Percentiles rank a stretch among this genome's conserved stretches.
phyloP scores from a whole-genome alignment of 371 early-diverging fungal genomes.

The Mortierella sp. region DNA sequence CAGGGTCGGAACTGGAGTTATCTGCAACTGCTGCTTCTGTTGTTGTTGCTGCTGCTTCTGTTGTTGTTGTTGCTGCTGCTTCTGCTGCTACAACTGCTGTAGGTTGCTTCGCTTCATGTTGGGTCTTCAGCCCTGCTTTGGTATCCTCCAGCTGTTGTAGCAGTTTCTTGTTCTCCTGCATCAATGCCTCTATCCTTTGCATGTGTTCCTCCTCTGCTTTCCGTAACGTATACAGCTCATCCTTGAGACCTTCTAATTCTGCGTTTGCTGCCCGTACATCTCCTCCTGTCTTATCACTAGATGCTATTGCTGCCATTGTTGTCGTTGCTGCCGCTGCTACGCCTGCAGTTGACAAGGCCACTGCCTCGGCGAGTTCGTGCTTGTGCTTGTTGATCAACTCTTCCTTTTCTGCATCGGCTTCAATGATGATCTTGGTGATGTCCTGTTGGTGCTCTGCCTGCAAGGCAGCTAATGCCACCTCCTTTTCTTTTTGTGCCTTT shows the following conservation, averaged over 20 bases:
- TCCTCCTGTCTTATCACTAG: no score
- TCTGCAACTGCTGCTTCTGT: not conserved
- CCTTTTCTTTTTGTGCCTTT: constrained; percentile 6
- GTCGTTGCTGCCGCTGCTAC: no score
- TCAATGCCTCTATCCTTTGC: constrained; percentile 2
- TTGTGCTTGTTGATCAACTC: constrained; percentile 9
- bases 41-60: not conserved
- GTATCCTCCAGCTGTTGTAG: constrained; percentile 6
- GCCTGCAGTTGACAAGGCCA: not conserved
- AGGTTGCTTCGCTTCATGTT: not conserved
- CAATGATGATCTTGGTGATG: constrained; percentile 18
- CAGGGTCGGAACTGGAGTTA: no score
- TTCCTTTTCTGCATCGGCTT: constrained; percentile 30
- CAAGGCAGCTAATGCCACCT: constrained; percentile 12
- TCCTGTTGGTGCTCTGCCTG: not conserved
- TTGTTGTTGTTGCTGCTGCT: no score
- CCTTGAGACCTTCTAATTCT: constrained; percentile 5
- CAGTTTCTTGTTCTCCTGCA: constrained; percentile 10
- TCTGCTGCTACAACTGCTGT: not conserved
- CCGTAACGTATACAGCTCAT: constrained; percentile 7
- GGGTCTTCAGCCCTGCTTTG: constrained; percentile 8
- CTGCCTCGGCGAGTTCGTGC: constrained; percentile 3
- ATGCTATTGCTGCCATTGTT: no score
- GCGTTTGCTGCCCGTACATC: not conserved
- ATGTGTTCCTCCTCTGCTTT: not conserved